These are phyloP conservation scores for Eragrostis tef DNA, from an alignment of 202 grass and related monocot species.

Conservation along the genomic window DNA sequence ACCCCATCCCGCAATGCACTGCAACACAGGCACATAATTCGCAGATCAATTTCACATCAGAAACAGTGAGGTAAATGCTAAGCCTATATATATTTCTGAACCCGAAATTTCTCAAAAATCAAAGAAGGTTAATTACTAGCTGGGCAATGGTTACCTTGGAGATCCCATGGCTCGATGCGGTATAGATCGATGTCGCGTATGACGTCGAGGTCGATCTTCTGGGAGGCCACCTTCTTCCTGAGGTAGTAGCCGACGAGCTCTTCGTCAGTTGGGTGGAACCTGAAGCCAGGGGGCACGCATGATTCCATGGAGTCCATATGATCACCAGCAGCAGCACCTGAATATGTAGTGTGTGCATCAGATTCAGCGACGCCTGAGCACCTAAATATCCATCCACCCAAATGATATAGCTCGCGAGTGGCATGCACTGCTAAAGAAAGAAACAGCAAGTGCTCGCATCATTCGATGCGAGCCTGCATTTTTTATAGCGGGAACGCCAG, in stretches of 20 bases:
- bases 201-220: slow-evolving; percentile 86
- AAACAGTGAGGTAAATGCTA: background rate
- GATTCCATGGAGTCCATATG: slow-evolving; percentile 76
- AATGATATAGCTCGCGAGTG: slow-evolving; percentile 69
- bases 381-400: slow-evolving; percentile 30
- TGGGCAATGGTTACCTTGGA: slow-evolving; percentile 56
- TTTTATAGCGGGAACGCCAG: slow-evolving; percentile 39
- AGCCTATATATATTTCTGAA: too few relatives aligned
- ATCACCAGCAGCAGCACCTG: slow-evolving; percentile 44
- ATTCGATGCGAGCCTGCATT: slow-evolving; percentile 44
- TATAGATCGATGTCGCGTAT: slow-evolving; percentile 88
- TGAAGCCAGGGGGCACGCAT: slow-evolving; percentile 87
- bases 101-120: background rate
- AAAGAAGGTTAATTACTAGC: background rate
- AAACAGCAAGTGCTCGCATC: slow-evolving; percentile 50
- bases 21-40: too few relatives aligned
- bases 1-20: slow-evolving; percentile 76
- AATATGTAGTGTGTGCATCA: slow-evolving; percentile 33
- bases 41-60: background rate
- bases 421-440: slow-evolving; percentile 35
- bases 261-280: slow-evolving; percentile 90
- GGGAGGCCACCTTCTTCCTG: slow-evolving; percentile 76
- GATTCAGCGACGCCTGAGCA: slow-evolving; percentile 46
- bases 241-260: slow-evolving; percentile 95
- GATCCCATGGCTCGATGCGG: slow-evolving; percentile 89